phyloP scores from a whole-genome alignment of 768 basidiomycete species.

The Epithele typhae region DNA sequence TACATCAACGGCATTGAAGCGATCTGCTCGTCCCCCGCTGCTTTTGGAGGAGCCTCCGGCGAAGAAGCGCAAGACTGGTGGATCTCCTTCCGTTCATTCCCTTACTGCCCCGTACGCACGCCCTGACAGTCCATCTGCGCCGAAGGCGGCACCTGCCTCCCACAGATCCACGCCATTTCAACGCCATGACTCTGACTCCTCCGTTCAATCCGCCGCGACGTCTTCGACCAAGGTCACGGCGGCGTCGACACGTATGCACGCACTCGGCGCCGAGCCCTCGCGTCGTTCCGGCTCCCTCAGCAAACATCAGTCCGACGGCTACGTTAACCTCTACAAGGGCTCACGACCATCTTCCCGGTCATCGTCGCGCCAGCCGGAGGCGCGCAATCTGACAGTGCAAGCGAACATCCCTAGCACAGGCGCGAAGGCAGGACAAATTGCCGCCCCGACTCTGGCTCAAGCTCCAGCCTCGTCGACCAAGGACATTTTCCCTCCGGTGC shows the following conservation, averaged over 20 bases:
- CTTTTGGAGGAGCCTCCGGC: background rate
- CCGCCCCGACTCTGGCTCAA: background rate
- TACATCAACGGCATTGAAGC: too few relatives aligned
- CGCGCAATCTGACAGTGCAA: too few relatives aligned
- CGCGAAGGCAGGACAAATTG: background rate
- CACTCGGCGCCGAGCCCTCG: too few relatives aligned
- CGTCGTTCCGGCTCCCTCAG: too few relatives aligned
- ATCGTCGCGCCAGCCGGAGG: background rate
- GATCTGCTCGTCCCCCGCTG: background rate
- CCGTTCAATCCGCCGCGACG: background rate
- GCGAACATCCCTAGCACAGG: too few relatives aligned
- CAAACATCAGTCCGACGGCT: too few relatives aligned
- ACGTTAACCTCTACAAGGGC: slow-evolving; percentile 3
- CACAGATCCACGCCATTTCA: too few relatives aligned
- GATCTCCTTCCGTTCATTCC: background rate
- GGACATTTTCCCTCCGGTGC: background rate
- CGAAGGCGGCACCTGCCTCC: too few relatives aligned
- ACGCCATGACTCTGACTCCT: background rate
- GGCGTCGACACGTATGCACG: background rate
- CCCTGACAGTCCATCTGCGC: too few relatives aligned
- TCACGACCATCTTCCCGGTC: slow-evolving; percentile 8
- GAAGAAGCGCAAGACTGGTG: slow-evolving; percentile 9
- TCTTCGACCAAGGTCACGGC: background rate
- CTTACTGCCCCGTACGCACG: too few relatives aligned
- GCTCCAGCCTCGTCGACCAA: background rate